Conservation (phyloP, 306 rosid species). For the Prunus padus region DNA sequence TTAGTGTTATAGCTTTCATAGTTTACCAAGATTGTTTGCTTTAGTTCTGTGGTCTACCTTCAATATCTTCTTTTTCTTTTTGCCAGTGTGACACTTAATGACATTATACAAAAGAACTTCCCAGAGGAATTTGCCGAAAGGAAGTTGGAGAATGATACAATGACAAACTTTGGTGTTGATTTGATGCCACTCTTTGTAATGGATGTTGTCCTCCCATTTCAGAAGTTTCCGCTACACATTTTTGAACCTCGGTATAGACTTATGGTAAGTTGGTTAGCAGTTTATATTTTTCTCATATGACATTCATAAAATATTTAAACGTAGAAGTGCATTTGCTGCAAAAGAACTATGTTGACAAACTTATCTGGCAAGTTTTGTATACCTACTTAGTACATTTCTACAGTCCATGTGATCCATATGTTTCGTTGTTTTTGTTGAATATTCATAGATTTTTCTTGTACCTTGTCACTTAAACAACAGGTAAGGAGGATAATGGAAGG, state of each 20-base stretch:
- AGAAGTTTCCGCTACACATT: constrained; percentile 86
- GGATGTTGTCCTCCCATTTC: constrained; percentile 96
- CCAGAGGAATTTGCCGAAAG: constrained; percentile 95
- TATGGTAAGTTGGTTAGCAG: constrained; percentile 64
- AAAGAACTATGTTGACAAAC: not conserved
- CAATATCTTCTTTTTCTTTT: constrained; percentile 29
- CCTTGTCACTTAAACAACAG: constrained; percentile 38
- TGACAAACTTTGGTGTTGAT: constrained; percentile 69
- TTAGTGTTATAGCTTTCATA: constrained; percentile 16
- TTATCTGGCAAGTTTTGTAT: not conserved
- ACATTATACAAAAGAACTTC: constrained; percentile 85
- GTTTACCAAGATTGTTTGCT: constrained; percentile 5
- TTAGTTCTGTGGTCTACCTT: not conserved
- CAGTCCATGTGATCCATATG: not conserved
- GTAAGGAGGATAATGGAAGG: constrained; percentile 99
- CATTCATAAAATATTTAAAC: not conserved
- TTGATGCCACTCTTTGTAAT: constrained; percentile 96
- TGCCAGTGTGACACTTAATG: constrained; percentile 88
- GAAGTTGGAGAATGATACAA: constrained; percentile 67
- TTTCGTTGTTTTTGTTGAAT: not conserved
- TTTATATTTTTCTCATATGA: constrained; percentile 12
- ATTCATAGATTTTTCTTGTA: not conserved
- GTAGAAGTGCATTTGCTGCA: not conserved
- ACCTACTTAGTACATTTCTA: not conserved
- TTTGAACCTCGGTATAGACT: constrained; percentile 99